Conservation (phyloP, 176 grass and related monocot genomes). For the Guadua angustifolia region DNA sequence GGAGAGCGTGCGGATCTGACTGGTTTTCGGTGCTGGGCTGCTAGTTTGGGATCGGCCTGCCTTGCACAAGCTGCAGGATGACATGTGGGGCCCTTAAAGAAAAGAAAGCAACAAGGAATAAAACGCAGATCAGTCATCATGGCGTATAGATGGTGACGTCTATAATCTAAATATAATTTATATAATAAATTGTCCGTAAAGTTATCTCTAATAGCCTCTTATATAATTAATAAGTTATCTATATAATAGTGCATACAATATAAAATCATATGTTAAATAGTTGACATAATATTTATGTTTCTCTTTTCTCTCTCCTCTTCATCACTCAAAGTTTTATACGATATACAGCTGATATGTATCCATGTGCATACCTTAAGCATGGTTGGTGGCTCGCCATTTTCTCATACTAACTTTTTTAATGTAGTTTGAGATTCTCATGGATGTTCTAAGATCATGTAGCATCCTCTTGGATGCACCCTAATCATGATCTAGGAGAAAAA, state of each 20-base stretch:
- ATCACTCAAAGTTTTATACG: too few relatives aligned
- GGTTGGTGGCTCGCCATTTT: neutral
- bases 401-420: neutral
- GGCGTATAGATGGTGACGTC: too few relatives aligned
- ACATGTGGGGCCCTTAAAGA: neutral
- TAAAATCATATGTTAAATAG: too few relatives aligned
- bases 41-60: neutral
- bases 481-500: neutral
- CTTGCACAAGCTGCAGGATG: neutral
- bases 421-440: neutral
- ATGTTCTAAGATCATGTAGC: neutral
- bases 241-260: too few relatives aligned
- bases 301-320: too few relatives aligned
- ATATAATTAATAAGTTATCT: too few relatives aligned
- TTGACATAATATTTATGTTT: too few relatives aligned
- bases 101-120: neutral
- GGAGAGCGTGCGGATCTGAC: slow-evolving; percentile 29
- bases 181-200: too few relatives aligned
- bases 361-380: neutral
- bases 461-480: neutral
- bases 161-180: too few relatives aligned
- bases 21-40: neutral
- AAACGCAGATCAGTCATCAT: too few relatives aligned
- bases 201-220: too few relatives aligned
- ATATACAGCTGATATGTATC: too few relatives aligned